Evolutionary conservation across 2,329 filamentous ascomycete genomes (phyloP).

Genomic region (Arthrinium puccinioides): DNA sequence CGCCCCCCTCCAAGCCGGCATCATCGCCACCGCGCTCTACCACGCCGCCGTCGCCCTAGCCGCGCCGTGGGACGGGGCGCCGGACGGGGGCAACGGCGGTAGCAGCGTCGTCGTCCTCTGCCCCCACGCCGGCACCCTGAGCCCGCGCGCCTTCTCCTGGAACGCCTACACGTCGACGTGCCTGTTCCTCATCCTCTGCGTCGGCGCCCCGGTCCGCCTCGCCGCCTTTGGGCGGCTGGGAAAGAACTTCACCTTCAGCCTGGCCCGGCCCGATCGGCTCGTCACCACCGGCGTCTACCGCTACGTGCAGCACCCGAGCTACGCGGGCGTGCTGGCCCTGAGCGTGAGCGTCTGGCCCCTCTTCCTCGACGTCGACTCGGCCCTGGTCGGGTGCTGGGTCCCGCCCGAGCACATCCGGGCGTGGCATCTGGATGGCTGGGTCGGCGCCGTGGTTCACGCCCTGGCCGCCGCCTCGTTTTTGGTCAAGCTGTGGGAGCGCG

Average conservation of each 20-base stretch:
- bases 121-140: too few relatives aligned
- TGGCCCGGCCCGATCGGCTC: constrained; percentile 36
- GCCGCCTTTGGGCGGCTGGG: constrained; percentile 37
- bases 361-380: constrained; percentile 29
- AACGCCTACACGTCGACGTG: constrained; percentile 26
- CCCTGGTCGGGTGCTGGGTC: constrained; percentile 30
- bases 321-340: constrained; percentile 34
- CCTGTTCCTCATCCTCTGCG: constrained; percentile 22
- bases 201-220: constrained; percentile 20
- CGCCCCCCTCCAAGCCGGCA: too few relatives aligned
- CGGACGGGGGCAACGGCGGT: too few relatives aligned
- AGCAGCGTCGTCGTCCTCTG: too few relatives aligned
- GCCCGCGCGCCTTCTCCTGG: constrained; percentile 26
- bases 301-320: constrained; percentile 46
- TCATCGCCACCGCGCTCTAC: too few relatives aligned
- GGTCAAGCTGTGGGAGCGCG: constrained; percentile 24
- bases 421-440: too few relatives aligned
- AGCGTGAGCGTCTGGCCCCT: constrained; percentile 22
- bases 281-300: constrained; percentile 39
- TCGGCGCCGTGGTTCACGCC: constrained; percentile 5
- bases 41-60: too few relatives aligned
- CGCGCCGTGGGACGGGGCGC: too few relatives aligned
- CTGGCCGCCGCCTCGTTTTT: constrained; percentile 7
- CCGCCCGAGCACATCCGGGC: too few relatives aligned
- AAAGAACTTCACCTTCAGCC: constrained; percentile 44